Base-by-base conservation (phyloP, 345 rosid genomes). In the Brassica cretica region DNA sequence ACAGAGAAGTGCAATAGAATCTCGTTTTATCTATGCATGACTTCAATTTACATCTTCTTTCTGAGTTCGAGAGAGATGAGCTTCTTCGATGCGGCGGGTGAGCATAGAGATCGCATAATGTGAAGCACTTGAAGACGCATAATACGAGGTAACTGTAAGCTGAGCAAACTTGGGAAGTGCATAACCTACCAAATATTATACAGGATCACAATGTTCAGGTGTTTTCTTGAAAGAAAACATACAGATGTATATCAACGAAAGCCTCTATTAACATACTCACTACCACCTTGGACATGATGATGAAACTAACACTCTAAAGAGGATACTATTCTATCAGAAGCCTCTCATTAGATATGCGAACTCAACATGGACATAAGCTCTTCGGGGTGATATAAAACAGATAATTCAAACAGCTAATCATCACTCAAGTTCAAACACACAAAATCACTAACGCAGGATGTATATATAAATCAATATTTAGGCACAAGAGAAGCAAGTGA, bases 91-190 rank as follows among this genome's bases (percentile, higher is more conserved):
- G 58, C 77, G 87, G 63, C 94, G 91, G 3, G 98, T 94, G 74
- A 92, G 84, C 70, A 87, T 82, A 41, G 98, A 94, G 76, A 94
- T 84, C 75, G 90, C 89, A 84, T 92, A 88, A 84, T 92, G 96
- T 55, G 98, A 89, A 39, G 90, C 97, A 81, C 98, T 94, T 61
- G 98, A 89, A 73, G 98, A 86, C 74, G 98, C 89, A 62, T 91
- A 94, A 78, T 91, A 93, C 18, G 99, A 92, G 25, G 96, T 89
- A 71, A 89, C 97, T 3, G 89, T 85, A 77, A 93, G 90, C 74
- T 92, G 97, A 77, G 96, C 77, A 84, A 92, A 94, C 88, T 85
- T 81, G 12, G 96, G 99, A 75, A 94, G 90, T 25, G 88, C 96
- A 78, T 88, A 89, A 67, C 91, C 98, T 94, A 74, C 76, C 85